A percentile compares a stretch with the other conserved stretches of the same genome.
Conservation (phyloP, 129 eudicot species). For the Flaveria brownii region DNA sequence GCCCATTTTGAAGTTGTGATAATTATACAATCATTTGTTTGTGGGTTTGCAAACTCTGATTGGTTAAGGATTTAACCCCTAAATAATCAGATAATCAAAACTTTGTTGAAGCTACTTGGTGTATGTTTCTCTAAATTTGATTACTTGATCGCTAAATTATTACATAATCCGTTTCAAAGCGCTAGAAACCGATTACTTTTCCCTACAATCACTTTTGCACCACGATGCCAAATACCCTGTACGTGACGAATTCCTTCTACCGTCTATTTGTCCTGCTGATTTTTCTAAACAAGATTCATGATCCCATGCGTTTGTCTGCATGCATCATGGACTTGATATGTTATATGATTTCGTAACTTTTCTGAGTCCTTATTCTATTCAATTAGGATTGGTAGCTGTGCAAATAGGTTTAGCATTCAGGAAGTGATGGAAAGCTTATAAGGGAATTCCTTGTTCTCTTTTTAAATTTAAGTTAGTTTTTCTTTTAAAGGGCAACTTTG, state of each 20-base stretch:
- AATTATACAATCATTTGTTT: neutral
- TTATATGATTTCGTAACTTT: no score
- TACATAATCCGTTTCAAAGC: neutral
- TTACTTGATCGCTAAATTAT: neutral
- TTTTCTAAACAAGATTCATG: neutral
- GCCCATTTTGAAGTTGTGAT: neutral
- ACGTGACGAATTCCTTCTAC: neutral
- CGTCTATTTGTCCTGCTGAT: neutral
- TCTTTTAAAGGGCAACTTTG: neutral
- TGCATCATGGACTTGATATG: no score
- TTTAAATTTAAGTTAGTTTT: neutral
- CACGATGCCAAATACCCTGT: neutral
- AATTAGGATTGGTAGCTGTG: neutral
- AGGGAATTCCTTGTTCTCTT: neutral
- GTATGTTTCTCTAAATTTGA: neutral
- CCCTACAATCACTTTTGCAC: neutral
- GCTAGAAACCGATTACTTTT: neutral
- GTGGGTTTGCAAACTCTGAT: neutral
- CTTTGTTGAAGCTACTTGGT: neutral
- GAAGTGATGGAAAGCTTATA: constrained; percentile 2
- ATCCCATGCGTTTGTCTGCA: neutral
- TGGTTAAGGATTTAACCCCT: neutral
- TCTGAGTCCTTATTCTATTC: no score
- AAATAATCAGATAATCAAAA: neutral
- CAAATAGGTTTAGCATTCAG: neutral